A percentile compares a stretch with the other conserved stretches of the same genome.
Conservation (phyloP, 176 grass and related monocot genomes). For the Cenchrus americanus region DNA sequence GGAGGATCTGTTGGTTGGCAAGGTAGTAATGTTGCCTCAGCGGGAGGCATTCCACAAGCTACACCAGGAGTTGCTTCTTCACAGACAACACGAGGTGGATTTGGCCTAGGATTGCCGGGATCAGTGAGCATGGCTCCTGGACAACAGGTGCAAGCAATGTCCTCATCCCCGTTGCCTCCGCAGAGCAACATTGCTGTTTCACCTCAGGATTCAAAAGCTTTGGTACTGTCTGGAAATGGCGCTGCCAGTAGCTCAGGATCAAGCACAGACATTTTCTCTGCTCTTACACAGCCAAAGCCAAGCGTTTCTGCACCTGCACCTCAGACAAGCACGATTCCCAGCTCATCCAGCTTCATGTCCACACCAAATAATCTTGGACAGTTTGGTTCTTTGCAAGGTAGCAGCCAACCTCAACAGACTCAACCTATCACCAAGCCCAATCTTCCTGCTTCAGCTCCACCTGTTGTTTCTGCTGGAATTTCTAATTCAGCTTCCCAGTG, state of each 20-base stretch:
- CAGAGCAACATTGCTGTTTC: constrained; percentile 55
- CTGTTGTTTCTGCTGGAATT: constrained; percentile 46
- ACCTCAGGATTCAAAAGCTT: constrained; percentile 60
- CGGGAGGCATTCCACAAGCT: constrained; percentile 50
- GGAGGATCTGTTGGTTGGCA: constrained; percentile 69
- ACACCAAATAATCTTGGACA: constrained; percentile 55
- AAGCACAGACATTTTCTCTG: constrained; percentile 72
- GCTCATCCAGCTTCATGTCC: constrained; percentile 50
- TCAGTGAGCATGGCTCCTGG: constrained; percentile 52
- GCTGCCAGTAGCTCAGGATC: constrained; percentile 59
- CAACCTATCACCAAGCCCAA: constrained; percentile 51
- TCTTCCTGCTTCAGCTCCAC: constrained; percentile 37
- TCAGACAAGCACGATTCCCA: constrained; percentile 36
- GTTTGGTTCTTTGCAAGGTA: constrained; percentile 63
- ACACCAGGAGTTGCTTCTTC: constrained; percentile 48
- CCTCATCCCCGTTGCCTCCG: constrained; percentile 59
- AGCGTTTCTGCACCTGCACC: constrained; percentile 40
- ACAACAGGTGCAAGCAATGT: constrained; percentile 55
- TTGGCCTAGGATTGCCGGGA: constrained; percentile 58
- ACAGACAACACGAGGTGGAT: constrained; percentile 55
- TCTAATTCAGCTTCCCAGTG: constrained; percentile 73
- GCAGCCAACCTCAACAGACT: constrained; percentile 66
- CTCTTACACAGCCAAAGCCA: constrained; percentile 61
- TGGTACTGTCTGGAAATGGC: constrained; percentile 78
- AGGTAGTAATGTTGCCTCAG: constrained; percentile 48